Evolutionary conservation across 2,329 filamentous ascomycete genomes (phyloP).

Genomic region (Fusarium robinianum): DNA sequence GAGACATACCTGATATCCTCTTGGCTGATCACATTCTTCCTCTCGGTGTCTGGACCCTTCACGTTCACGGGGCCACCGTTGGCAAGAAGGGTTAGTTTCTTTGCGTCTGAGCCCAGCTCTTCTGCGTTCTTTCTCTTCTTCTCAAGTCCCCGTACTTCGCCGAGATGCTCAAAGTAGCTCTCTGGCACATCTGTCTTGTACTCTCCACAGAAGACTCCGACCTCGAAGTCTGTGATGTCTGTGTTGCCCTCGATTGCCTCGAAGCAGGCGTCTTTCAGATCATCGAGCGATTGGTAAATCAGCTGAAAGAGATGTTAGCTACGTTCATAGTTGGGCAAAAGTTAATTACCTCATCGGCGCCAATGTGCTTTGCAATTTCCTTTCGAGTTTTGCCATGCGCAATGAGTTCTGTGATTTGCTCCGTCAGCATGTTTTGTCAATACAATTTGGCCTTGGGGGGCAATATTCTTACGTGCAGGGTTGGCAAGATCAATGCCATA

Average conservation of each 20-base stretch:
- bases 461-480: conserved; percentile 37
- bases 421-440: conserved; percentile 1
- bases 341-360: conserved; percentile 55
- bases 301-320: conserved; percentile 49
- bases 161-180: conserved; percentile 79
- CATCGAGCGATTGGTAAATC: too few relatives aligned
- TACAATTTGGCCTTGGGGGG: not conserved
- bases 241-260: conserved; percentile 64
- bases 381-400: conserved; percentile 47
- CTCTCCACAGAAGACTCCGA: conserved; percentile 85
- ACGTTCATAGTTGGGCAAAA: too few relatives aligned
- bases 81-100: conserved; percentile 19
- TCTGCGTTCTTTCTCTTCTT: conserved; percentile 4
- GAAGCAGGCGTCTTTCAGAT: conserved; percentile 76
- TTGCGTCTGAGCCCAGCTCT: conserved; percentile 27
- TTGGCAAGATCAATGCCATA: conserved; percentile 55
- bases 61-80: conserved; percentile 14
- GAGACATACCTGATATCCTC: conserved; percentile 19
- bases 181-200: conserved; percentile 79
- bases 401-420: conserved; percentile 42
- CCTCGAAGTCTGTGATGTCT: conserved; percentile 69
- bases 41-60: not conserved
- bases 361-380: conserved; percentile 49
- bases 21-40: not conserved
- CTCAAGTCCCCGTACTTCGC: conserved; percentile 66